Evolutionary conservation across 2,329 filamentous ascomycete genomes (phyloP).

Genomic region (Fusarium sublunatum): DNA sequence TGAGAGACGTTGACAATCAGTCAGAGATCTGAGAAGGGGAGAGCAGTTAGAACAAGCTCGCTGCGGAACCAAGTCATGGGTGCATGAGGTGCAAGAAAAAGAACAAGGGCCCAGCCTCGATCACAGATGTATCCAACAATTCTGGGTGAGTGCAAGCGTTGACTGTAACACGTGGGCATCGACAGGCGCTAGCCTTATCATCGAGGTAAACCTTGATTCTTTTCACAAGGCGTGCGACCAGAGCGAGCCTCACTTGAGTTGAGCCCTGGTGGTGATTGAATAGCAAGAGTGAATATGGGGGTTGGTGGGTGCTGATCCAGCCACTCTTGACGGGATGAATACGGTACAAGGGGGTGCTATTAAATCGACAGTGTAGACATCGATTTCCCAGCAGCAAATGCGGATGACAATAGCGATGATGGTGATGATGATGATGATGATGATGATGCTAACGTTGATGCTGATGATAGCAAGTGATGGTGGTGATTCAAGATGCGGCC

Average conservation of each 20-base stretch:
- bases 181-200: slow-evolving; percentile 19
- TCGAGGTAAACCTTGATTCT: slow-evolving; percentile 2
- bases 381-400: background rate
- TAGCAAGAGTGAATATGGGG: slow-evolving; percentile 16
- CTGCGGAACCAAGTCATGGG: slow-evolving; percentile 7
- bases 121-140: slow-evolving; percentile 14
- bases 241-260: slow-evolving; percentile 27
- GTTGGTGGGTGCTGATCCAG: slow-evolving; percentile 42
- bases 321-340: slow-evolving; percentile 30
- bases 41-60: slow-evolving; percentile 39
- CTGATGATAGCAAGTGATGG: slow-evolving; percentile 16
- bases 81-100: slow-evolving; percentile 21
- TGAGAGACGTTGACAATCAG: slow-evolving; percentile 37
- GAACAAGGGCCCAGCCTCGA: slow-evolving; percentile 1
- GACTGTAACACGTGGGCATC: slow-evolving; percentile 16
- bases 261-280: slow-evolving; percentile 20
- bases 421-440: slow-evolving; percentile 11
- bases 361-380: background rate
- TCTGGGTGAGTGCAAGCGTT: slow-evolving; percentile 6
- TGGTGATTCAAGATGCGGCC: slow-evolving; percentile 17
- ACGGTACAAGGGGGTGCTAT: background rate
- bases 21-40: slow-evolving; percentile 38
- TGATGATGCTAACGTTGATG: slow-evolving; percentile 5
- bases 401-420: background rate
- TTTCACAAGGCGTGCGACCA: slow-evolving; percentile 11